Evolutionary conservation across 345 rosid genomes (phyloP), one percentile per base, ranked within the genome.

Genomic region (Toxicodendron radicans): DNA sequence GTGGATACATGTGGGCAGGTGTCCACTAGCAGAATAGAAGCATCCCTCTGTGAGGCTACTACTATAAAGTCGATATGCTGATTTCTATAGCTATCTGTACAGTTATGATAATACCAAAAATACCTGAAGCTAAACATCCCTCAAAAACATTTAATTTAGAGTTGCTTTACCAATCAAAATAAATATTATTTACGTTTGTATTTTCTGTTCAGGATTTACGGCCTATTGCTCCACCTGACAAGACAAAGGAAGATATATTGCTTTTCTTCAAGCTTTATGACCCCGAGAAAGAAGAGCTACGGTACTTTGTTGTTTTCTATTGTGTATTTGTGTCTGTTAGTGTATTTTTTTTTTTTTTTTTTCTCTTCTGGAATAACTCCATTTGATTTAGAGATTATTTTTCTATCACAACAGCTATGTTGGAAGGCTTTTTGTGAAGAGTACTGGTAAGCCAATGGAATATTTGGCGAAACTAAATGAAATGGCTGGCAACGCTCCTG

Each of bases 241-340:
- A 83, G 82, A 77, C 88, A 33, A 88, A 84, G 81, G 95, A 90
- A 38, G 95, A 90, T 79, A 88, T 87, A 62, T 79, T 90, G 72
- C 82, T 90, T 48, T 90, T 88, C 78, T 90, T 90, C 74, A 90
- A 90, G 86, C 89, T 81, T 76, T 90, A 88, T 85, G 91, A 87
- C 77, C 92, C 90, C 20, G 83, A 79, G 69, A 90, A 84, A 73
- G 87, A 83, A 81, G 89, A 87, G 79, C 79, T 90, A 14, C 83
- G 85, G 95, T 87, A 81, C 75, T 17, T 53, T 9, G 24, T 57
- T 18, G 56, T 70, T 48, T 68, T 24, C 30, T 71, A 61, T 16
- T 72, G 5, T 63, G 18, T 56, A 64, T 23, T 23, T 51, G 59
- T 67, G 51, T 56, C 30, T 2, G 12, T 2, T 2, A 58, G 62